Conservation (phyloP, 768 basidiomycete species). For the Cystobasidiopsis lactophilus region DNA sequence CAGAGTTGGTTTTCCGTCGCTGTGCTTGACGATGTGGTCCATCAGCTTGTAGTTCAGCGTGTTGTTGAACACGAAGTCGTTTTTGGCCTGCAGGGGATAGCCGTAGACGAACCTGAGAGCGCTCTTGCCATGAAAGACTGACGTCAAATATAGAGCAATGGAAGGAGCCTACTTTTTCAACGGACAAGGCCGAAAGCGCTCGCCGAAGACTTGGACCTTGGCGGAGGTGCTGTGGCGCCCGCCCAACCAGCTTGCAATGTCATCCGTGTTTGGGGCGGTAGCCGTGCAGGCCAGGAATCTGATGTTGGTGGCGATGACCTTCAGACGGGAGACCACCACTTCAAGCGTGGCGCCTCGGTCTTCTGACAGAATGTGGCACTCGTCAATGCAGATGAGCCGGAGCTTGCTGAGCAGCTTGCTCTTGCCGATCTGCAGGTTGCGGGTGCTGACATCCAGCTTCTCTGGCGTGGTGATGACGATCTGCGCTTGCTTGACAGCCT, state of each 20-base stretch:
- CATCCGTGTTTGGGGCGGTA: constrained; percentile 77
- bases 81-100: constrained; percentile 37
- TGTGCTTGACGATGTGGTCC: constrained; percentile 45
- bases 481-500: constrained; percentile 47
- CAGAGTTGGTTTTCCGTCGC: constrained; percentile 58
- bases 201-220: constrained; percentile 73
- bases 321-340: constrained; percentile 87
- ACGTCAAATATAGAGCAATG: no score
- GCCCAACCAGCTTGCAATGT: constrained; percentile 75
- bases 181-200: constrained; percentile 65
- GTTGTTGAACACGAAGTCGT: constrained; percentile 56
- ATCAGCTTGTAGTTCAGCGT: constrained; percentile 54
- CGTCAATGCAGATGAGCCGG: constrained; percentile 35
- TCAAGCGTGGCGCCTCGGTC: constrained; percentile 75
- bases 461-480: constrained; percentile 60
- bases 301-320: constrained; percentile 41
- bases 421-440: constrained; percentile 35
- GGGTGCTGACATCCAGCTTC: constrained; percentile 52
- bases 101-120: constrained; percentile 35
- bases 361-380: constrained; percentile 84
- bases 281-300: constrained; percentile 81
- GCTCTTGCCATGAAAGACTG: background rate
- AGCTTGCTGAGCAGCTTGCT: constrained; percentile 46
- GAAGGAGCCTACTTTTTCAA: constrained; percentile 32
- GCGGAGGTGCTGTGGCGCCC: constrained; percentile 15